Percentiles rank a stretch among this genome's conserved stretches.
Evolutionary conservation across 495 filamentous ascomycete genomes (phyloP).

Genomic region (Annulohypoxylon bovei): DNA sequence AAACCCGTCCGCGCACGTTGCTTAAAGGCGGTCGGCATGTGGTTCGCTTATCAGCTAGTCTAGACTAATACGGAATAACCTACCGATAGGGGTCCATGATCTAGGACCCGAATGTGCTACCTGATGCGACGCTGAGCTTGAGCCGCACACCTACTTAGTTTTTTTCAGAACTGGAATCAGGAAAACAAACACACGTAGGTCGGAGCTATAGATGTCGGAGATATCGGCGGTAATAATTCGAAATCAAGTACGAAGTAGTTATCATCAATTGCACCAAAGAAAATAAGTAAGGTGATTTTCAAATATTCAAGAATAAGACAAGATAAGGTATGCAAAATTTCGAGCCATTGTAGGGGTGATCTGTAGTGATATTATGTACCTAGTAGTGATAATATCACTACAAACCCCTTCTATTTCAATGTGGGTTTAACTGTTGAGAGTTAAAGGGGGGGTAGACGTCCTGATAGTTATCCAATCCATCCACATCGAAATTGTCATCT

Average conservation of each 20-base stretch:
- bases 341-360: background rate
- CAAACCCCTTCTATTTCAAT: background rate
- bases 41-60: slow-evolving; percentile 28
- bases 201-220: slow-evolving; percentile 35
- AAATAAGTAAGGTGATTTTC: background rate
- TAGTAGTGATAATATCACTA: background rate
- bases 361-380: background rate
- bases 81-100: slow-evolving; percentile 6
- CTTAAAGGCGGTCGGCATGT: slow-evolving; percentile 19
- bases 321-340: background rate
- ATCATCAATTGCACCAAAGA: background rate
- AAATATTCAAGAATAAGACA: background rate
- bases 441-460: slow-evolving; percentile 3
- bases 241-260: background rate
- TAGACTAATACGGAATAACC: slow-evolving; percentile 23
- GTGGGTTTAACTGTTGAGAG: background rate
- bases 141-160: slow-evolving; percentile 28
- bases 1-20: slow-evolving; percentile 23
- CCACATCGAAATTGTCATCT: background rate
- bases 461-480: slow-evolving; percentile 4
- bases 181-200: slow-evolving; percentile 1
- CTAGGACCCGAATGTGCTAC: slow-evolving; percentile 1
- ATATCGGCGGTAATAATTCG: slow-evolving; percentile 9
- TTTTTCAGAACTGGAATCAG: background rate
- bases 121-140: slow-evolving; percentile 29